Percentiles rank a stretch among this genome's conserved stretches.
These are phyloP conservation scores for Luffa acutangula DNA, from an alignment of 306 rosid species.

Conservation along the genomic window DNA sequence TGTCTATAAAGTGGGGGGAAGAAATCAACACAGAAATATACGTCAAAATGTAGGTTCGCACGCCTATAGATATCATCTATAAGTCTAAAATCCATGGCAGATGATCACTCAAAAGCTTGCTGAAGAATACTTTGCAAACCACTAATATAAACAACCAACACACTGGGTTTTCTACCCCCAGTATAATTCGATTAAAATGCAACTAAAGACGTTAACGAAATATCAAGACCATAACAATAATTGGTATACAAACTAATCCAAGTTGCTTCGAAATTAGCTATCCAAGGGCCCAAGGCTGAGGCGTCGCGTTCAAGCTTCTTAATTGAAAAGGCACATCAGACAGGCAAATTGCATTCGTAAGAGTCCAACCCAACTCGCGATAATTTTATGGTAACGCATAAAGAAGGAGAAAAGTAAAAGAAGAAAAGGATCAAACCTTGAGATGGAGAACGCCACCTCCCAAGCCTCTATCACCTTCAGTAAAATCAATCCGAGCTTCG, in stretches of 20 bases:
- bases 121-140: not conserved
- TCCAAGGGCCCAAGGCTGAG: not conserved
- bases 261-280: not conserved
- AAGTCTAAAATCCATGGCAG: not conserved
- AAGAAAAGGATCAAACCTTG: slow-evolving; percentile 33
- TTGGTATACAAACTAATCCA: not conserved
- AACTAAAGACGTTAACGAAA: not conserved
- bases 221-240: not conserved
- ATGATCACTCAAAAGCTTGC: not conserved
- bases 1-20: slow-evolving; percentile 37
- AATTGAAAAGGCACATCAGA: not conserved
- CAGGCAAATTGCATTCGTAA: not conserved
- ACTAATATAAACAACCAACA: not conserved
- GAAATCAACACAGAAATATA: not conserved
- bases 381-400: not conserved
- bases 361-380: not conserved
- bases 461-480: slow-evolving; percentile 31
- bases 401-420: not conserved
- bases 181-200: not conserved
- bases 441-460: slow-evolving; percentile 85
- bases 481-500: slow-evolving; percentile 55
- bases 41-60: not conserved
- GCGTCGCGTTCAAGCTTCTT: not conserved
- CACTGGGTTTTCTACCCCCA: not conserved
- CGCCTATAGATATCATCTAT: not conserved